Conservation (phyloP, 495 filamentous ascomycete genomes). For the Aspergillus hancockii region DNA sequence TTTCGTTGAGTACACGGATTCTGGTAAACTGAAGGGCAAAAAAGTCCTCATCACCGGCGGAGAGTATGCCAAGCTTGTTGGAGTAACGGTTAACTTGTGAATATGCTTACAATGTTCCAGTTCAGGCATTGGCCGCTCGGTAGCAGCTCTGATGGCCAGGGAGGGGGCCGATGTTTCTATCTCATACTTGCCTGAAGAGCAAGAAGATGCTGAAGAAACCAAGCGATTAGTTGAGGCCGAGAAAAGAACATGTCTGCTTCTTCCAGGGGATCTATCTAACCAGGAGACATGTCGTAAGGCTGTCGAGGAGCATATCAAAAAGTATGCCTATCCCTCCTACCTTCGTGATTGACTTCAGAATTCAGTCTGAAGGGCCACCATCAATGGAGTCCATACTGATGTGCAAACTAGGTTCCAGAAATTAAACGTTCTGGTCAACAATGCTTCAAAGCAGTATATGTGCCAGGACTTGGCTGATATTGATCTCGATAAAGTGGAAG, state of each 20-base stretch:
- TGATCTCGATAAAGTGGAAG: constrained; percentile 50
- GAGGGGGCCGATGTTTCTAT: constrained; percentile 59
- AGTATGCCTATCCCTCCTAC: constrained; percentile 23
- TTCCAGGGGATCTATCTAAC: constrained; percentile 52
- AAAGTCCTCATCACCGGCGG: constrained; percentile 58
- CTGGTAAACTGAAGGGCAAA: constrained; percentile 50
- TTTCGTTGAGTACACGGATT: constrained; percentile 47
- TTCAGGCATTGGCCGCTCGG: constrained; percentile 54
- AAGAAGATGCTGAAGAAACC: constrained; percentile 55
- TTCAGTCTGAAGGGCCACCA: not conserved
- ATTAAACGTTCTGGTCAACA: constrained; percentile 63
- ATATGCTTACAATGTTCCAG: constrained; percentile 22
- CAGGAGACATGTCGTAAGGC: constrained; percentile 45
- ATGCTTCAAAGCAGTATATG: constrained; percentile 58
- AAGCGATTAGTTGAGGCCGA: constrained; percentile 53
- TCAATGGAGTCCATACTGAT: not conserved
- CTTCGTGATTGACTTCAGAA: not conserved
- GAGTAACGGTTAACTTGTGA: too few species aligned
- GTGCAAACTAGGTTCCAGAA: constrained; percentile 35
- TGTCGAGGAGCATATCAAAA: constrained; percentile 53
- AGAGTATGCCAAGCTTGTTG: constrained; percentile 37
- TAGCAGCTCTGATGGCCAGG: constrained; percentile 56
- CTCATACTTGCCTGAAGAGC: constrained; percentile 54
- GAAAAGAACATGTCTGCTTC: constrained; percentile 43
- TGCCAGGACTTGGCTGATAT: constrained; percentile 54